Base-by-base conservation (phyloP, 2,329 filamentous ascomycete species). In the Colletotrichum cuscutae region DNA sequence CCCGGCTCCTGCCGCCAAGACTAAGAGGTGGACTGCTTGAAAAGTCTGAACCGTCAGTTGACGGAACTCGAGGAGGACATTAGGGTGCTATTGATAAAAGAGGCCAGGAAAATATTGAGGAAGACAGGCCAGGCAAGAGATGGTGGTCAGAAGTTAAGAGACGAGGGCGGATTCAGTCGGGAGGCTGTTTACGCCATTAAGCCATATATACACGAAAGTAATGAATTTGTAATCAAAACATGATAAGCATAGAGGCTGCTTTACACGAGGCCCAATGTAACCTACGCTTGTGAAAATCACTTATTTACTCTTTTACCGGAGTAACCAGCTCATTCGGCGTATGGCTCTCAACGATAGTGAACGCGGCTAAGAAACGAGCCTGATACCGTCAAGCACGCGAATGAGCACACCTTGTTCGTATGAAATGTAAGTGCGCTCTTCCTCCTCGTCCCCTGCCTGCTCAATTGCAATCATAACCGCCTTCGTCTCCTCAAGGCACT, bases 401-500 rank as follows among this genome's bases (percentile, higher is more conserved):
- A 13, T 24, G 12, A 57, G 22, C 32, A 65, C 13, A 56, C 32
- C 52, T 56, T n/a, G 9, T 22, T 28, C 52, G n/a, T 35, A 42
- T 57, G 8, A 24, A 19, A 11, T 46, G 35, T 65, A 65, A 58
- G 35, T 19, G 63, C 53, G 32, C 5, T 1, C 15, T 15, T 15
- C 42, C 19, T 22, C 57, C 28, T 13, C 42, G 5, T 28, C 6
- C 8, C 5, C 58, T 37, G 24, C 52, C 32, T 68, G 32, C 46
- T 53, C 66, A 1, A 13, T 52, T 22, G 26, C 49, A 49, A 9
- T 13, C 19, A 3, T 60, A 30, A 54, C 37, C 4, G 28, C 42
- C 46, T 57, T 60, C 5, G 35, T 22, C 46, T 49, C 68, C 46
- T 69, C 26, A 2, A 65, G 54, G 35, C 66, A 73, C 53, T 81